Evolutionary conservation across 495 filamentous ascomycete species (phyloP).

Genomic region (Penicillium cataractarum): DNA sequence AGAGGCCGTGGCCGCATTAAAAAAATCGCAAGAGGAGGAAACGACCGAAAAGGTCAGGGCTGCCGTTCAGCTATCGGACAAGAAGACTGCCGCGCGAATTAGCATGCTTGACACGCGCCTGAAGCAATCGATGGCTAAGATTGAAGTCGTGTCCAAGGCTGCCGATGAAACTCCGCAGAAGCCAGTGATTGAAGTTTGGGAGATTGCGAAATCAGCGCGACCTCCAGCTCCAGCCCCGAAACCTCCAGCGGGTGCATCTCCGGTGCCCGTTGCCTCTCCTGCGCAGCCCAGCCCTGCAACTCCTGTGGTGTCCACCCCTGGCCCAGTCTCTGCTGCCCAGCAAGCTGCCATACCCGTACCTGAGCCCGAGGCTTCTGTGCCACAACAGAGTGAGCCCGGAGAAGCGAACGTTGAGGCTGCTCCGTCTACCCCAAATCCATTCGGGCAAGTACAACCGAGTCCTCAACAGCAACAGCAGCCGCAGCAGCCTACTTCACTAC

Average conservation of each 20-base stretch:
- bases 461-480: constrained; percentile 33
- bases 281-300: constrained; percentile 24
- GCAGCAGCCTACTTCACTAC: constrained; percentile 34
- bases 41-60: constrained; percentile 48
- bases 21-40: constrained; percentile 52
- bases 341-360: constrained; percentile 21
- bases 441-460: constrained; percentile 35
- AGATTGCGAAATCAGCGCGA: constrained; percentile 71
- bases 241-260: constrained; percentile 31
- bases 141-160: constrained; percentile 77
- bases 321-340: constrained; percentile 23
- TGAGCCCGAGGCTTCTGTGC: background rate
- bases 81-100: constrained; percentile 69
- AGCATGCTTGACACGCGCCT: constrained; percentile 79
- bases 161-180: constrained; percentile 81
- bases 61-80: constrained; percentile 51
- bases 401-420: constrained; percentile 9
- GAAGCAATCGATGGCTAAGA: constrained; percentile 66
- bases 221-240: constrained; percentile 48
- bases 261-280: constrained; percentile 35
- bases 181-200: constrained; percentile 84
- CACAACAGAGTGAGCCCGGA: background rate
- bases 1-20: constrained; percentile 48
- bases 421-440: constrained; percentile 33
- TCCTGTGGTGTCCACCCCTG: constrained; percentile 10